Evolutionary conservation across 495 filamentous ascomycete genomes (phyloP), one percentile per base, ranked within the genome.

Genomic region (Pseudomonodictys pantanalensis): DNA sequence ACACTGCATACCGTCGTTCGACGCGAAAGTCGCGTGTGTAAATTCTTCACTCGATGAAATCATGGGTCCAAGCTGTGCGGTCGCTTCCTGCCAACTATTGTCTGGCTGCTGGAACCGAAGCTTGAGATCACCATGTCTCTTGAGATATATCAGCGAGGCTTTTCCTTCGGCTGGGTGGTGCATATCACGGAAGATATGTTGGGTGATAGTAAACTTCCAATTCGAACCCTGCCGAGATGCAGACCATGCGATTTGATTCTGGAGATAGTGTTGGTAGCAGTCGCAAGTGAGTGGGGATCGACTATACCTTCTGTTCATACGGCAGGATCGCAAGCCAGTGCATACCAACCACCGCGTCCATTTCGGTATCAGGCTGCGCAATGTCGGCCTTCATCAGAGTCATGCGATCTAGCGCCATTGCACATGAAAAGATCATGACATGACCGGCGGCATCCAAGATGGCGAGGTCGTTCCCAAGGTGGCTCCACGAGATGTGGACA

Each of bases 401-500:
- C 18, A 89, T 79, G 28, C 83, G 83, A 66, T 92, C 92, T 48
- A 95, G 68, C 17, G 82, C 79, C 57, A 85, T 78, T 42, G 70
- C 68, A 49, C 87, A 79, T 29, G 73, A 80, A 63, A 87, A 79
- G 50, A 95, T 84, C 30, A 82, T 80, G 22, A 95, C 76, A 54
- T 87, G 84, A 48, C 91, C 91, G 28, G 82, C 77, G 39, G 78
- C 77, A 72, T 97, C 90, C 54, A 89, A 76, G 17, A 89, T 81
- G 1, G 89, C 90, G 48, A 97, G 77, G 46, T 95, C 90, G 17
- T 80, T 80, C 15, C 83, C 84, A 2, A 79, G 76, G 41, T 87
- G 80, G 52, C 84, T 88, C 88, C 90, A 97, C 38, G 79, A 84
- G n/a, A 97, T 69, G 76, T 96, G 89, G 12, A 84, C 79, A 29